Evolutionary conservation across 768 basidiomycete species (phyloP).

Genomic region (Suillus clintonianus): DNA sequence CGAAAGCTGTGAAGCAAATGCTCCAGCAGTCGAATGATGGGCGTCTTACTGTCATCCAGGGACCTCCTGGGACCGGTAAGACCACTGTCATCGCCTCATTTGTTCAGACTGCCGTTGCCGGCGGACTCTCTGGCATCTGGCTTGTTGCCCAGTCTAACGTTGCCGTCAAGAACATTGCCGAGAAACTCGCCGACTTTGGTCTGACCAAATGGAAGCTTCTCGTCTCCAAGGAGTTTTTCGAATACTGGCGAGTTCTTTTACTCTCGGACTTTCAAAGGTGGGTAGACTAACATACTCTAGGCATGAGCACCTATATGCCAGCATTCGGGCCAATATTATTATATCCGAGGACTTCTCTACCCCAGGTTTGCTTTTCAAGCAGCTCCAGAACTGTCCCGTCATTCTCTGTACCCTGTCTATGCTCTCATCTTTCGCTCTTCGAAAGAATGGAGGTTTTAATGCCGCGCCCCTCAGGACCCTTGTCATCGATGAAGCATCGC

Average conservation of each 20-base stretch:
- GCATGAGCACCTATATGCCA: slow-evolving; percentile 78
- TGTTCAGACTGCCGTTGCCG: slow-evolving; percentile 48
- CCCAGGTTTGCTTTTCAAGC: slow-evolving; percentile 24
- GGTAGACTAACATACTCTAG: slow-evolving; percentile 37
- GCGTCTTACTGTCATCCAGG: slow-evolving; percentile 41
- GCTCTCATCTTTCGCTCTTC: slow-evolving; percentile 49
- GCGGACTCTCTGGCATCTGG: slow-evolving; percentile 60
- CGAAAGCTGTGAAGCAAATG: slow-evolving; percentile 37
- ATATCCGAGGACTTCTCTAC: slow-evolving; percentile 39
- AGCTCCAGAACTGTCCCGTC: slow-evolving; percentile 48
- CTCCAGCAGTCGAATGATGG: slow-evolving; percentile 34
- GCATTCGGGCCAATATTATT: slow-evolving; percentile 53
- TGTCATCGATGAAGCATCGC: slow-evolving; percentile 67
- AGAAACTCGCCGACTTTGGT: slow-evolving; percentile 61
- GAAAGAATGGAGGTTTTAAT: slow-evolving; percentile 19
- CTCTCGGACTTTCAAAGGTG: slow-evolving; percentile 3
- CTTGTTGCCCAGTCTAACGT: slow-evolving; percentile 85
- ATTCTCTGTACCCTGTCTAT: slow-evolving; percentile 79
- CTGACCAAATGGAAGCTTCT: slow-evolving; percentile 64
- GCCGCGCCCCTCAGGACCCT: slow-evolving; percentile 46
- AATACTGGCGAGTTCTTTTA: slow-evolving; percentile 54
- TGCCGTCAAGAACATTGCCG: slow-evolving; percentile 88
- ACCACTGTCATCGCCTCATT: slow-evolving; percentile 71
- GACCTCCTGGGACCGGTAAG: slow-evolving; percentile 73
- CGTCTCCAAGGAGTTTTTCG: slow-evolving; percentile 70